phyloP scores from a whole-genome alignment of 2,329 filamentous ascomycete species.

The Xylaria sp. region DNA sequence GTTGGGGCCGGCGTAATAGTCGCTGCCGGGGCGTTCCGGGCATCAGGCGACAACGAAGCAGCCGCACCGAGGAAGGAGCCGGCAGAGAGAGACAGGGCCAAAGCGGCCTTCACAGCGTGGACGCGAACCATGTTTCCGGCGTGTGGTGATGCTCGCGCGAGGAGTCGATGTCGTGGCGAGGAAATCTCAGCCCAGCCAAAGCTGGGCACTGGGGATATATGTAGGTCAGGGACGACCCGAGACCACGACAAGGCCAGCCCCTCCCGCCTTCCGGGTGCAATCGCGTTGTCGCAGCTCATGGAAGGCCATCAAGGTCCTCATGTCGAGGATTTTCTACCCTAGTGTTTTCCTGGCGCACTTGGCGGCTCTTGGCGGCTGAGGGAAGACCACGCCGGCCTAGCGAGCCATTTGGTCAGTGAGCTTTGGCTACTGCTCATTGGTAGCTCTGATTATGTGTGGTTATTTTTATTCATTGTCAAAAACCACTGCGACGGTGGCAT shows the following conservation, averaged over 20 bases:
- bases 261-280: neutral
- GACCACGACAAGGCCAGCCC: neutral
- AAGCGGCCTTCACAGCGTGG: neutral
- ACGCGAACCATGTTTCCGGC: neutral
- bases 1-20: neutral
- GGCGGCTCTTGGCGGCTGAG: slow-evolving; percentile 1
- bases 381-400: no score
- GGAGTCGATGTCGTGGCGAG: neutral
- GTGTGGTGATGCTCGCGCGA: neutral
- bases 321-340: neutral
- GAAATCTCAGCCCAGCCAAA: neutral
- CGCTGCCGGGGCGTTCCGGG: neutral
- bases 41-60: neutral
- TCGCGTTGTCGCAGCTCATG: neutral
- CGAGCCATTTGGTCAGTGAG: no score
- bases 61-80: neutral
- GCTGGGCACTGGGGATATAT: neutral
- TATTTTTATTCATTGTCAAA: no score
- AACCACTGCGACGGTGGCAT: no score
- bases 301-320: slow-evolving; percentile 8
- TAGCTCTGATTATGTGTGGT: neutral
- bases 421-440: neutral
- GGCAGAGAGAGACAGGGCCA: neutral
- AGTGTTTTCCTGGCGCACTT: neutral
- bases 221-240: neutral